phyloP scores from a whole-genome alignment of 768 basidiomycete species.

The Boletellus ananiceps region DNA sequence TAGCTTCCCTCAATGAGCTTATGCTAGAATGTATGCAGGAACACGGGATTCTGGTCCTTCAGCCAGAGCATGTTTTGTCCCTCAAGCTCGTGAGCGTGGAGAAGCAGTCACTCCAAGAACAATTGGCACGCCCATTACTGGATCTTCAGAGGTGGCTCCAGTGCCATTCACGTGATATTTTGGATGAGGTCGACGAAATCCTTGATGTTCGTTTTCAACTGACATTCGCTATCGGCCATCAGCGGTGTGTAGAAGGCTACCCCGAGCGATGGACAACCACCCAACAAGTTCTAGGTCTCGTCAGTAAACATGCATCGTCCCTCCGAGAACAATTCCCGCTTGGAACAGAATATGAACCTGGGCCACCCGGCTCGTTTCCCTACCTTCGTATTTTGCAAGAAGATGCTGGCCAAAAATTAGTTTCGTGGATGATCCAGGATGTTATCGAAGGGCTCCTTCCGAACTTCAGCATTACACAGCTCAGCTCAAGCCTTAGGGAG shows the following conservation, averaged over 20 bases:
- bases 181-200: slow-evolving; percentile 31
- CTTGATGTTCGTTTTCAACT: slow-evolving; percentile 36
- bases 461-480: neutral
- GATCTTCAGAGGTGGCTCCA: slow-evolving; percentile 25
- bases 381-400: slow-evolving; percentile 11
- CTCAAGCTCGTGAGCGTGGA: slow-evolving; percentile 46
- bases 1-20: slow-evolving; percentile 27
- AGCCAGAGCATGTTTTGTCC: slow-evolving; percentile 53
- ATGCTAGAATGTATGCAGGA: slow-evolving; percentile 36
- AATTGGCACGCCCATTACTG: slow-evolving; percentile 20
- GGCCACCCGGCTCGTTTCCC: slow-evolving; percentile 6
- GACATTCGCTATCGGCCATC: slow-evolving; percentile 34
- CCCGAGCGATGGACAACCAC: slow-evolving; percentile 35
- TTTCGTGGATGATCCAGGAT: slow-evolving; percentile 6
- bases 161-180: slow-evolving; percentile 22
- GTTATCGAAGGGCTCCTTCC: slow-evolving; percentile 6
- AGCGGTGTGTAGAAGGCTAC: slow-evolving; percentile 24
- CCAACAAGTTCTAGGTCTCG: slow-evolving; percentile 28
- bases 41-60: slow-evolving; percentile 43
- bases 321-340: slow-evolving; percentile 5
- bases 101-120: slow-evolving; percentile 14
- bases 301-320: slow-evolving; percentile 13
- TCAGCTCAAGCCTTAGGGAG: neutral
- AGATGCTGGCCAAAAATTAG: slow-evolving; percentile 1
- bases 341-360: slow-evolving; percentile 9